Percentiles rank a stretch among this genome's conserved stretches.
Evolutionary conservation across 2,329 filamentous ascomycete genomes (phyloP).

Genomic region (Tolypocladium cylindrosporum): DNA sequence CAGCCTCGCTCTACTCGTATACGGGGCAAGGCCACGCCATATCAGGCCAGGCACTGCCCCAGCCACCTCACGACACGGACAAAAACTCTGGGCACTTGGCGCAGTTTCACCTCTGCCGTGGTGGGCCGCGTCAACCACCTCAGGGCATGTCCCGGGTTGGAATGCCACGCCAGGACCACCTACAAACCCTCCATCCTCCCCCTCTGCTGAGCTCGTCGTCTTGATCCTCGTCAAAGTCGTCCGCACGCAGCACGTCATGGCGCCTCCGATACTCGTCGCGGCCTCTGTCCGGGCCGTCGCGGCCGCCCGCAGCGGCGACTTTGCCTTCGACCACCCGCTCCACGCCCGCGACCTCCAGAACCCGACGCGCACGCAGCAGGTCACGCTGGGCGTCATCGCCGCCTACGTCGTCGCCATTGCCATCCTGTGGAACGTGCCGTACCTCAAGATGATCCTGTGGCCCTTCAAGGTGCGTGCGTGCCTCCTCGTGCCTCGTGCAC

Average conservation of each 20-base stretch:
- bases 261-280: not conserved
- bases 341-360: constrained; percentile 38
- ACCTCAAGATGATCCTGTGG: constrained; percentile 65
- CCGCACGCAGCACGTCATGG: not conserved
- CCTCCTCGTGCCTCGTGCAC: not conserved
- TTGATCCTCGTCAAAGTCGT: not conserved
- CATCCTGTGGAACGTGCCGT: constrained; percentile 70
- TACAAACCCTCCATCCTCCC: too few species aligned
- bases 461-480: constrained; percentile 54
- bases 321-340: not conserved
- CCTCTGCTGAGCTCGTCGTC: not conserved
- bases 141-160: not conserved
- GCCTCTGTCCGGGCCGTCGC: not conserved
- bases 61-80: not conserved
- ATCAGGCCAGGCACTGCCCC: not conserved
- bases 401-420: constrained; percentile 66
- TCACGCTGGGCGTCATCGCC: constrained; percentile 62
- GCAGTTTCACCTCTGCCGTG: not conserved
- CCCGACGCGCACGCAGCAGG: constrained; percentile 57
- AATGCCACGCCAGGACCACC: not conserved
- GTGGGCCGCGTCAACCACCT: not conserved
- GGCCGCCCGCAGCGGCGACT: not conserved
- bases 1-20: not conserved
- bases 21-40: not conserved
- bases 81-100: not conserved